Percentiles rank a stretch among this genome's conserved stretches.
Evolutionary conservation across 2,329 filamentous ascomycete species (phyloP).

Genomic region (Fusarium caatingaense): DNA sequence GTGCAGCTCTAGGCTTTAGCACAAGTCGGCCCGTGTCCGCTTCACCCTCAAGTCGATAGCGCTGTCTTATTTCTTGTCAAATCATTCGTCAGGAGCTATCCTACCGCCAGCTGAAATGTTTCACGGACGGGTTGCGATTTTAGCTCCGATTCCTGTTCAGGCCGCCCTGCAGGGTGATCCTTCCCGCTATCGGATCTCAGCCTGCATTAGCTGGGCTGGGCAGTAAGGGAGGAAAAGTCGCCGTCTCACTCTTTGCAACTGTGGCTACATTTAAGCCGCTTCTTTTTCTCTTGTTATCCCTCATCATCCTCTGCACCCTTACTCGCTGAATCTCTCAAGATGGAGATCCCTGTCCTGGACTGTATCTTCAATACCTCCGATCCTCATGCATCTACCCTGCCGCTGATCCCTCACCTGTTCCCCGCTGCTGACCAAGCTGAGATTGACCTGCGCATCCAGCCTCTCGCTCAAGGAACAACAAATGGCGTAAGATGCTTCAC

Average conservation of each 20-base stretch:
- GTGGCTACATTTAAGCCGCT: background rate
- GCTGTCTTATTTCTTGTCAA: background rate
- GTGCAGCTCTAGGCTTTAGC: background rate
- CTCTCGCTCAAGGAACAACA: conserved; percentile 37
- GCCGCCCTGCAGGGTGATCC: background rate
- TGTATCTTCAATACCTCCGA: conserved; percentile 28
- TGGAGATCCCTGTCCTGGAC: conserved; percentile 31
- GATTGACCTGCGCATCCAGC: conserved; percentile 9
- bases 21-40: background rate
- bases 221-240: too few species aligned
- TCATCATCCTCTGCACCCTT: background rate
- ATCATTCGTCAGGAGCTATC: background rate
- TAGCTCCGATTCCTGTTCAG: background rate
- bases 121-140: conserved; percentile 6
- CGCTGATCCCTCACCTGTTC: conserved; percentile 27
- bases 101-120: background rate
- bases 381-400: conserved; percentile 20
- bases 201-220: too few species aligned
- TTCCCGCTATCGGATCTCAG: background rate
- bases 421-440: background rate
- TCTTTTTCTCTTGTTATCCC: background rate
- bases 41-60: background rate
- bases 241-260: background rate
- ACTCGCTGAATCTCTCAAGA: conserved; percentile 3
- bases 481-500: conserved; percentile 28